Base-by-base conservation (phyloP, 768 basidiomycete species). In the Leccinum fibrillosum region DNA sequence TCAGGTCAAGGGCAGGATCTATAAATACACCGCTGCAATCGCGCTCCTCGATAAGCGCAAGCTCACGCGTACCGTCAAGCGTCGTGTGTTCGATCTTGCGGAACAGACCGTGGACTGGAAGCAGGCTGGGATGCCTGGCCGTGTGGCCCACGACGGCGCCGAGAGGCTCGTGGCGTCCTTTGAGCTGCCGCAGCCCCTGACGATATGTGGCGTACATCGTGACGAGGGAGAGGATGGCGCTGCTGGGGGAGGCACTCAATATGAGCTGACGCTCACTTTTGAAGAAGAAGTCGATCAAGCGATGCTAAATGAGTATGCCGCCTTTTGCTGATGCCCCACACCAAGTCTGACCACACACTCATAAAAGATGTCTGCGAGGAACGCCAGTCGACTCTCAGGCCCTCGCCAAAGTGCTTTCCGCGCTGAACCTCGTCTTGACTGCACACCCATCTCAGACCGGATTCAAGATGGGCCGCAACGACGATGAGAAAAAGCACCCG, bases 371-470 rank as follows among this genome's bases (percentile, higher is more conserved):
- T 66, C 74, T 89, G 17, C 68, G 68, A 2, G 90, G 89, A 1
- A 66, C 80, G 8, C 75, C 77, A 4, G 77, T 82, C 56, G 80
- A 83, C 61, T 77, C 81, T 44, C 77, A 82, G 37, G 86, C 90
- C 52, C 78, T 84, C 2, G 70, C 73, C 55, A 81, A 81, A 0
- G 71, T 80, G 26, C 72, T 84, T 50, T 71, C 80, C 5, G 79
- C 81, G 0, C 56, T 82, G 49, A 83, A 82, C 60, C 68, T 82
- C 37, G 71, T 82, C 52, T 62, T 84, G 11, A 69, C 76, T 13
- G 72, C 78, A 13, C 69, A 76, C 47, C 72, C 82, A 10, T 75
- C 72, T 44, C 71, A 73, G 23, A 71, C 67, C 7, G 78, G 80
- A 5, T 62, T 77, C 53, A 75, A 78, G 65, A 76, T 82, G 4